Percentiles rank a stretch among this genome's conserved stretches.
phyloP scores from a whole-genome alignment of 2,329 filamentous ascomycete genomes.

The Pseudocercospora eumusae region DNA sequence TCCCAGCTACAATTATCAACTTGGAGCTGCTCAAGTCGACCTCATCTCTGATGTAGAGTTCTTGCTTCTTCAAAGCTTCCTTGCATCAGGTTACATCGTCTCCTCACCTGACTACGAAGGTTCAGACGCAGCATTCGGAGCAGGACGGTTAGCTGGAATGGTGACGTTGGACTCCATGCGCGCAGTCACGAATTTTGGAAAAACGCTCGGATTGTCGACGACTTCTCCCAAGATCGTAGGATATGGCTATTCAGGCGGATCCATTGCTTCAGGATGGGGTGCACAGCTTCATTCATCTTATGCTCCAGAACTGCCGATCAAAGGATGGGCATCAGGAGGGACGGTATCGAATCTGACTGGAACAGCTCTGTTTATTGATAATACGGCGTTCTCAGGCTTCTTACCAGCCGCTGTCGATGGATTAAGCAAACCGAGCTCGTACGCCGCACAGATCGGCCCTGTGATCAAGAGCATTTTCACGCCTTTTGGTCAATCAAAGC shows the following conservation, averaged over 20 bases:
- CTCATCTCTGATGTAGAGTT: conserved; percentile 29
- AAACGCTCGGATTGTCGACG: conserved; percentile 32
- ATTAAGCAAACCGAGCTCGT: conserved; percentile 29
- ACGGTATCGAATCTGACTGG: conserved; percentile 46
- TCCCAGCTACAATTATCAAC: conserved; percentile 43
- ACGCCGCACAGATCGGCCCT: conserved; percentile 29
- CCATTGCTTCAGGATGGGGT: conserved; percentile 53
- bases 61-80: conserved; percentile 28
- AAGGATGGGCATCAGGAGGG: conserved; percentile 54
- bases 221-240: conserved; percentile 42
- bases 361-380: conserved; percentile 32
- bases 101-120: conserved; percentile 48
- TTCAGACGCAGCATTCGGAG: conserved; percentile 34
- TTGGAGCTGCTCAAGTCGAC: conserved; percentile 29
- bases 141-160: conserved; percentile 46
- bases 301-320: conserved; percentile 55
- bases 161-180: conserved; percentile 48
- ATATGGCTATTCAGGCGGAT: conserved; percentile 60
- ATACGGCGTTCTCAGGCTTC: conserved; percentile 34
- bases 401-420: conserved; percentile 32
- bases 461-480: conserved; percentile 29
- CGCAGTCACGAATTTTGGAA: conserved; percentile 39
- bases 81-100: conserved; percentile 34
- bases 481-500: conserved; percentile 22
- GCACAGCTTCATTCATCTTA: conserved; percentile 55